Evolutionary conservation across 129 eudicot species (phyloP), one percentile per base, ranked within the genome.

Genomic region (Ambrosia artemisiifolia): DNA sequence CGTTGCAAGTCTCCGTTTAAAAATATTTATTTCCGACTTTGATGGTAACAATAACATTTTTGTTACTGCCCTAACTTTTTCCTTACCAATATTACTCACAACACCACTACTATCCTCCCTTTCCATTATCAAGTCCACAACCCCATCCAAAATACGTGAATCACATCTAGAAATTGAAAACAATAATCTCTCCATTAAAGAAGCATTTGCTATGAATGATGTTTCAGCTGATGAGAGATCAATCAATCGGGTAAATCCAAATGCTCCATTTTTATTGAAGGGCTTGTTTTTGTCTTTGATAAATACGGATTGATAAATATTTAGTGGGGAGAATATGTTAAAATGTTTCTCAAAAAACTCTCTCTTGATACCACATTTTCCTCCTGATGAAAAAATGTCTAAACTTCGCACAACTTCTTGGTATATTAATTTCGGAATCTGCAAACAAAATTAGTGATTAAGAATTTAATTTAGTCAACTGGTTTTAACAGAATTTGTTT

Each of bases 391-490:
- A 57, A 74, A 67, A 32, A 64, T 24, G 72, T 77, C 79, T 28
- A 90, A 79, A 55, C 71, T 48, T 30, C 64, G 86, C 55, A 75
- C 57, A 55, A 83, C 68, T 61, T 91, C 99, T 67, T 87, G 84
- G 82, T 88, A 88, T 57, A 95, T 74, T 75, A 95, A 67, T 73
- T 91, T 95, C 13, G 99, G 97, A 68, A 91, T 75, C 99, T 93
- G 85, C 43, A 78, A 64, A 65, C 19, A 54, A 53, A 50, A 70
- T 36, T 36, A 64, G 36, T 20, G 16, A 65, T 30, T 13, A 53
- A 48, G n/a, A 35, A 56, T 44, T 60, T 63, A 18, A 51, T 30
- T 12, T 67, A 60, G 53, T 53, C 38, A 54, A 54, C 14, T 28
- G 44, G 16, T 11, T 51, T 53, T 11, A 69, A 17, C 36, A 24